phyloP scores from a whole-genome alignment of 495 filamentous ascomycete genomes.

The Astrothelium subdiscretum region DNA sequence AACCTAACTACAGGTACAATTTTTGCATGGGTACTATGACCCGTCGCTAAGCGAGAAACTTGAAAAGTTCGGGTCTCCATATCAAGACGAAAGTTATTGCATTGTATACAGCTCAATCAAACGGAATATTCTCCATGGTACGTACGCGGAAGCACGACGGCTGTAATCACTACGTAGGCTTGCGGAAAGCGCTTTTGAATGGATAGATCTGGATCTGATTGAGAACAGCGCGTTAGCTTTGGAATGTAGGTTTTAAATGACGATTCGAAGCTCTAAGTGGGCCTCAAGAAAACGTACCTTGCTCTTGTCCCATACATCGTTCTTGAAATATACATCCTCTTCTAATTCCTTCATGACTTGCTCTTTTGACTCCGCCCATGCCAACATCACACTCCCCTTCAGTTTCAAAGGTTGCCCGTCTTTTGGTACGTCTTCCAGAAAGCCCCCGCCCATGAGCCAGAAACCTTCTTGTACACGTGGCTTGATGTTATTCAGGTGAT shows the following conservation, averaged over 20 bases:
- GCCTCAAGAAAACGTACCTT: too few species aligned
- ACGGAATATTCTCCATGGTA: too few species aligned
- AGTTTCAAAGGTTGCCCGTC: slow-evolving; percentile 53
- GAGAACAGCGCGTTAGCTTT: background rate
- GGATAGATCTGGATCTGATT: slow-evolving; percentile 23
- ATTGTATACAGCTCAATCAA: too few species aligned
- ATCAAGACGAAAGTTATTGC: too few species aligned
- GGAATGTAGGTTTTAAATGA: too few species aligned
- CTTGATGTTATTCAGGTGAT: slow-evolving; percentile 44
- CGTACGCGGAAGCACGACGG: background rate
- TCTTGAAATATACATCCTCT: slow-evolving; percentile 57
- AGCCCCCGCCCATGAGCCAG: slow-evolving; percentile 52
- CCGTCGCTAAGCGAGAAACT: too few species aligned
- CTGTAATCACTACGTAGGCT: slow-evolving; percentile 13
- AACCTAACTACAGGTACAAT: too few species aligned
- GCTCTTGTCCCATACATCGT: slow-evolving; percentile 75
- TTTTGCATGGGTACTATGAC: too few species aligned
- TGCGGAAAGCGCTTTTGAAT: slow-evolving; percentile 28
- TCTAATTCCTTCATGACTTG: slow-evolving; percentile 53
- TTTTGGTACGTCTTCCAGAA: slow-evolving; percentile 54
- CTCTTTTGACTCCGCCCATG: slow-evolving; percentile 51
- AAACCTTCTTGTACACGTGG: slow-evolving; percentile 34
- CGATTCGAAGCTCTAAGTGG: too few species aligned
- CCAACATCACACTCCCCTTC: slow-evolving; percentile 57
- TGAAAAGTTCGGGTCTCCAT: too few species aligned